These are phyloP conservation scores for Cordyceps militaris DNA, from an alignment of 2,329 filamentous ascomycete species.

Conservation along the genomic window DNA sequence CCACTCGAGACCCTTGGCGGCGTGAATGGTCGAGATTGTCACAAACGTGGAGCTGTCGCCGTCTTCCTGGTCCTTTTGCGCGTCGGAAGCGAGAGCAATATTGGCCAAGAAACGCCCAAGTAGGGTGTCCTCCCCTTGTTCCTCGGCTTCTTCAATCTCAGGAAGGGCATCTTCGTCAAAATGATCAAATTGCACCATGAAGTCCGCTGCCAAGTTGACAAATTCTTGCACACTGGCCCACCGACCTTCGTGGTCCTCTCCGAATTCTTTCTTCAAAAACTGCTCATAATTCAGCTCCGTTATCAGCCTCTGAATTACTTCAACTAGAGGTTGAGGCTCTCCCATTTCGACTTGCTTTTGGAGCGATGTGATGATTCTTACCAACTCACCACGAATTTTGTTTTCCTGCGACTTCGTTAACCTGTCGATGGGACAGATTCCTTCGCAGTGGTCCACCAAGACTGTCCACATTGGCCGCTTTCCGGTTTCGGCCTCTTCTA, in stretches of 20 bases:
- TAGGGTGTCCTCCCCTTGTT: constrained; percentile 49
- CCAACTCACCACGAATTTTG: constrained; percentile 44
- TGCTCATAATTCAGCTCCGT: constrained; percentile 64
- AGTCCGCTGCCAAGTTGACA: constrained; percentile 70
- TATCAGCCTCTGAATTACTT: constrained; percentile 46
- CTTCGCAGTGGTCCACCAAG: constrained; percentile 50
- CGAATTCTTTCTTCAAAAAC: constrained; percentile 65
- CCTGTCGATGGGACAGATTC: constrained; percentile 39
- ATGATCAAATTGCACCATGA: constrained; percentile 40
- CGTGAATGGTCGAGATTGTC: constrained; percentile 93
- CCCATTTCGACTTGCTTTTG: constrained; percentile 25
- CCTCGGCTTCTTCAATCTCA: constrained; percentile 63
- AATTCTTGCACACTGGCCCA: constrained; percentile 91
- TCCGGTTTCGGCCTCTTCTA: constrained; percentile 67
- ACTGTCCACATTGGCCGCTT: constrained; percentile 69
- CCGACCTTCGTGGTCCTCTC: constrained; percentile 67
- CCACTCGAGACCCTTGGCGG: constrained; percentile 94
- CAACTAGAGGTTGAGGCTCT: constrained; percentile 33
- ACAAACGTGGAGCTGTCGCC: constrained; percentile 56
- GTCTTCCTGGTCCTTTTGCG: constrained; percentile 55
- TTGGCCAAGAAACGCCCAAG: constrained; percentile 83
- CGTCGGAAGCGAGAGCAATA: constrained; percentile 75
- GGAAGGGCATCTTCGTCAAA: constrained; percentile 52
- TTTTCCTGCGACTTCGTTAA: constrained; percentile 46
- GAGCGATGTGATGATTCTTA: constrained; percentile 34